phyloP scores from a whole-genome alignment of 2,329 filamentous ascomycete genomes.

The Phialophora macrospora region DNA sequence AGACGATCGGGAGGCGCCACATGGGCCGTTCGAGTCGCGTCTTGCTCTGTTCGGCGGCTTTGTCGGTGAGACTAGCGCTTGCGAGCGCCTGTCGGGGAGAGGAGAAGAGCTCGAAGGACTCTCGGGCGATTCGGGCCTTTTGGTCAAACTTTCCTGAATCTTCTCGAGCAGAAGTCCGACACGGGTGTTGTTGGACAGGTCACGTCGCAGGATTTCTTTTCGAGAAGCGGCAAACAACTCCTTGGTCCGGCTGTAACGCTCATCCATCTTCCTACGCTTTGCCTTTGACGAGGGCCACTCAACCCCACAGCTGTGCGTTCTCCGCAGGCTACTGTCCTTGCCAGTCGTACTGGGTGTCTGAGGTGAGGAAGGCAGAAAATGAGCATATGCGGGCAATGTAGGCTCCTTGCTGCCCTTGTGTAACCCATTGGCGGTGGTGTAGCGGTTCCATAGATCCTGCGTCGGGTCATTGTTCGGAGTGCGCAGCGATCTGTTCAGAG shows the following conservation, averaged over 20 bases:
- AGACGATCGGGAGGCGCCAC: background rate
- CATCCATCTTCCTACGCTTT: slow-evolving; percentile 67
- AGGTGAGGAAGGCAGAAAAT: slow-evolving; percentile 72
- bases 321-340: slow-evolving; percentile 60
- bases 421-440: slow-evolving; percentile 60
- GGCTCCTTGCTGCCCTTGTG: slow-evolving; percentile 53
- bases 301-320: slow-evolving; percentile 70
- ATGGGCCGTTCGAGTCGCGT: background rate
- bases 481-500: slow-evolving; percentile 63
- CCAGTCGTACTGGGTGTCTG: slow-evolving; percentile 61
- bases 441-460: slow-evolving; percentile 77
- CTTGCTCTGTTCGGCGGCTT: slow-evolving; percentile 13
- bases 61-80: slow-evolving; percentile 29
- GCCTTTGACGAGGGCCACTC: slow-evolving; percentile 67
- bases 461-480: slow-evolving; percentile 74
- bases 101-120: slow-evolving; percentile 53
- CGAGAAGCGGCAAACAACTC: slow-evolving; percentile 50
- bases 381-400: slow-evolving; percentile 63
- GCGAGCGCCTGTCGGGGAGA: slow-evolving; percentile 42
- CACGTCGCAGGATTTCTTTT: slow-evolving; percentile 48
- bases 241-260: slow-evolving; percentile 53
- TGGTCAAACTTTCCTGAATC: slow-evolving; percentile 60
- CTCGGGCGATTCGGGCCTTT: slow-evolving; percentile 40
- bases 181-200: slow-evolving; percentile 51
- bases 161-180: slow-evolving; percentile 68